Percentiles rank a stretch among this genome's conserved stretches.
These are phyloP conservation scores for Globisporangium sylvaticum DNA, from an alignment of 352 stramenopile species.

Conservation along the genomic window DNA sequence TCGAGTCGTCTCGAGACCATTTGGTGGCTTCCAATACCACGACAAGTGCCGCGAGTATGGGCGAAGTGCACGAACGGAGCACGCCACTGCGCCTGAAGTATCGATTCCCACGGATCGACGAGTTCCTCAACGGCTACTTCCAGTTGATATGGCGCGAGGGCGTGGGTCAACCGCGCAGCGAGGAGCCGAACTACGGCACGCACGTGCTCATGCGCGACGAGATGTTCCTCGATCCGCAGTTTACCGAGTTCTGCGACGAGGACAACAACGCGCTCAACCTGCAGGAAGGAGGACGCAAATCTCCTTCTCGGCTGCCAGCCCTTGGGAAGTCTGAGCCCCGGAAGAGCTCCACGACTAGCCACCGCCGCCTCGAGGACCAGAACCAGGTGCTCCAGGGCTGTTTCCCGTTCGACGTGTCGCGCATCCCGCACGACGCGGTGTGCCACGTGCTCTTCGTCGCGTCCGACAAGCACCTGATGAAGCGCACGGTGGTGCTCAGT, in stretches of 20 bases:
- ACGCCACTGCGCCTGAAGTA: constrained; percentile 41
- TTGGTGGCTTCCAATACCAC: constrained; percentile 16
- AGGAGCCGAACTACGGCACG: constrained; percentile 49
- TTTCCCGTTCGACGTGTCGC: constrained; percentile 38
- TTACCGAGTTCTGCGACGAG: constrained; percentile 1
- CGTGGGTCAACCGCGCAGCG: constrained; percentile 37
- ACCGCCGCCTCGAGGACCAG: constrained; percentile 22
- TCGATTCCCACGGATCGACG: constrained; percentile 33
- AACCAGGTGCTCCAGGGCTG: constrained; percentile 29
- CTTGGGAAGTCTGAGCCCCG: background rate
- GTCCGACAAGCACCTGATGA: constrained; percentile 52
- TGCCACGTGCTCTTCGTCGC: constrained; percentile 60
- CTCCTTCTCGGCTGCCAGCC: background rate
- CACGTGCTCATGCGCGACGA: constrained; percentile 42
- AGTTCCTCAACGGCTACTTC: constrained; percentile 56
- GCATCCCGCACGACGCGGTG: constrained; percentile 39
- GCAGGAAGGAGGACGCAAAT: constrained; percentile 4
- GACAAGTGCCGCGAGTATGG: constrained; percentile 17
- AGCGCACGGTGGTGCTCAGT: constrained; percentile 52
- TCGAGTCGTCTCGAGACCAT: constrained; percentile 39
- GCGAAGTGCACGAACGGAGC: constrained; percentile 38
- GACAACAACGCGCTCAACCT: background rate
- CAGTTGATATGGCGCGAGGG: constrained; percentile 55
- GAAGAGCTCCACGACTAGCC: background rate
- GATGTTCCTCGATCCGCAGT: constrained; percentile 27